These are phyloP conservation scores for Thalia dealbata DNA, from an alignment of 176 grass and related monocot species.

Conservation along the genomic window DNA sequence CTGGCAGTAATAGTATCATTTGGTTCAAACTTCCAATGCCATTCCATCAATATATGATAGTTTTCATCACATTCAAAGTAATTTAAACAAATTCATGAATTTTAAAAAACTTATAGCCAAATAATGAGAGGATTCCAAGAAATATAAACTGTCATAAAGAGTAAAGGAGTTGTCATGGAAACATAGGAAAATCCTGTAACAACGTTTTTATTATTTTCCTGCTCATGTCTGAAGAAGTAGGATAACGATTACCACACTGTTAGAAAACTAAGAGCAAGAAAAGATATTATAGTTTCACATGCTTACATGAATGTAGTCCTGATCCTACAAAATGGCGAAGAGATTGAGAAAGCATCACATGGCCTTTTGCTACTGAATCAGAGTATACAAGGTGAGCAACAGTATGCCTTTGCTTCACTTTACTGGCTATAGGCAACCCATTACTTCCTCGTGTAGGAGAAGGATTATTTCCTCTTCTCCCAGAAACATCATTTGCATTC, in stretches of 20 bases:
- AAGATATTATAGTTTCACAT: not conserved
- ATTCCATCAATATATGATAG: not conserved
- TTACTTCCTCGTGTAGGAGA: not conserved
- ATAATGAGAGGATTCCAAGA: not conserved
- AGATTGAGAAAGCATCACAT: slow-evolving; percentile 81
- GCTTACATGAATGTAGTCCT: slow-evolving; percentile 84
- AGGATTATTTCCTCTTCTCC: slow-evolving; percentile 27
- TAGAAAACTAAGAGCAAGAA: not conserved
- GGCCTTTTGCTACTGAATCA: slow-evolving; percentile 64
- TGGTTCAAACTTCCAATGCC: no score
- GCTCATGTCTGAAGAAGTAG: not conserved
- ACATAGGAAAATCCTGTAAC: not conserved
- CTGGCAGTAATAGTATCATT: no score
- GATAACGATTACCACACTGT: not conserved
- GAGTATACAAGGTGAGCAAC: slow-evolving; percentile 50
- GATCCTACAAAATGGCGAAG: slow-evolving; percentile 67
- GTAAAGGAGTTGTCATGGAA: not conserved
- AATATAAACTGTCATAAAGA: not conserved
- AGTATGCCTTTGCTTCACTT: slow-evolving; percentile 46
- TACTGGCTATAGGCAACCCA: slow-evolving; percentile 26
- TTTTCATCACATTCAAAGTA: not conserved
- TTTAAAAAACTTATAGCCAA: not conserved
- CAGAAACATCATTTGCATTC: slow-evolving; percentile 45
- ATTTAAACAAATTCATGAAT: not conserved
- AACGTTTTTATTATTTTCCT: not conserved